phyloP scores from a whole-genome alignment of 345 rosid genomes.

The Ceriops tagal region DNA sequence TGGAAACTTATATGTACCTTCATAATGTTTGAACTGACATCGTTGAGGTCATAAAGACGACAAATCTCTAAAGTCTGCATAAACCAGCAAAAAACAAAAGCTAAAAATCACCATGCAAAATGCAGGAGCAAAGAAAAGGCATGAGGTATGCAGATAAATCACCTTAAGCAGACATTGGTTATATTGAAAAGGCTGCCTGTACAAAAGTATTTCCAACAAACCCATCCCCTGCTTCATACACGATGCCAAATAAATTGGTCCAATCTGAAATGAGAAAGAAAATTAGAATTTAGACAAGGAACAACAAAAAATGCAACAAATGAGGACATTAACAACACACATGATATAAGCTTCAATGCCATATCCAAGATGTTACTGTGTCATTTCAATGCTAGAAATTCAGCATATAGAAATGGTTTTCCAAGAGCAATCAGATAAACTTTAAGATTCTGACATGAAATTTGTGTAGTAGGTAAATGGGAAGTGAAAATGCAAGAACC shows the following conservation, averaged over 20 bases:
- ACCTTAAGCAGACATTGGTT: conserved; percentile 75
- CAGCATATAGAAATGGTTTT: too few relatives aligned
- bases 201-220: conserved; percentile 66
- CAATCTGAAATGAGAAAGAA: conserved; percentile 51
- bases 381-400: too few relatives aligned
- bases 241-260: conserved; percentile 82
- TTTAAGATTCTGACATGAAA: too few relatives aligned
- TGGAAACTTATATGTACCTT: conserved; percentile 47
- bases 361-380: too few relatives aligned
- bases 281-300: not conserved
- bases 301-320: not conserved
- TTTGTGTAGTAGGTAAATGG: too few relatives aligned
- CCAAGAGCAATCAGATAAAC: too few relatives aligned
- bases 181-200: conserved; percentile 69
- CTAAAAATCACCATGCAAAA: not conserved
- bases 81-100: conserved; percentile 17
- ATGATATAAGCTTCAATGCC: not conserved
- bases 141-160: conserved; percentile 4
- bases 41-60: conserved; percentile 72
- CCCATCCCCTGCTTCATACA: conserved; percentile 87
- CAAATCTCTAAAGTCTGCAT: conserved; percentile 85
- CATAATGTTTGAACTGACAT: conserved; percentile 67
- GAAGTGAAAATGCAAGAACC: too few relatives aligned
- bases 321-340: not conserved
- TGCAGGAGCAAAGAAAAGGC: not conserved